Conservation (phyloP, 2,329 filamentous ascomycete species). For the Fusarium veterinarium region DNA sequence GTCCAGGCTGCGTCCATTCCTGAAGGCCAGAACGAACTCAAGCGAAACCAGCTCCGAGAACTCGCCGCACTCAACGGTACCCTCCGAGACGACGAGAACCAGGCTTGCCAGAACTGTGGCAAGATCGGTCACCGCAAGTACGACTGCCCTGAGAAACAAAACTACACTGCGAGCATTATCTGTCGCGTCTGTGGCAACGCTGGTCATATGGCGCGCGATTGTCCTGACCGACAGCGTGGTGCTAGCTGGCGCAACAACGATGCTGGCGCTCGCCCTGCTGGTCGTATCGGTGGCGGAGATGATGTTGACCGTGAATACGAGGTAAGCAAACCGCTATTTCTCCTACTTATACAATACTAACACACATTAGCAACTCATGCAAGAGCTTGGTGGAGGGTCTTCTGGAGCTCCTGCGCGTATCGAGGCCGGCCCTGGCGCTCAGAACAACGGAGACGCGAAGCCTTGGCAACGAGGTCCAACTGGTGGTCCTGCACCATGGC, state of each 20-base stretch:
- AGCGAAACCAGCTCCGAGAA: conserved; percentile 97
- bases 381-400: conserved; percentile 81
- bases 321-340: conserved; percentile 63
- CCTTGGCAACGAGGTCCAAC: conserved; percentile 92
- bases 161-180: conserved; percentile 99
- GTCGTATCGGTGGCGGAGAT: conserved; percentile 80
- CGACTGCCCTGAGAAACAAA: conserved; percentile 96
- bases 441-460: conserved; percentile 72
- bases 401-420: conserved; percentile 81
- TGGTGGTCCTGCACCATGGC: conserved; percentile 87
- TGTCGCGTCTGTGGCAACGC: conserved; percentile 98
- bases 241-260: conserved; percentile 90
- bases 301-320: conserved; percentile 95
- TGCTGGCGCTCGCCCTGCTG: conserved; percentile 65
- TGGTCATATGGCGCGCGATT: conserved; percentile 98
- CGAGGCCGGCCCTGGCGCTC: conserved; percentile 79
- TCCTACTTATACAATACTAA: conserved; percentile 53
- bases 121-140: conserved; percentile 99
- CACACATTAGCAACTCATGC: conserved; percentile 84
- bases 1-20: conserved; percentile 93
- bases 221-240: conserved; percentile 92
- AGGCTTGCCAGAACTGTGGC: conserved; percentile 98
- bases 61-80: conserved; percentile 98
- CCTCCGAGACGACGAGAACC: conserved; percentile 97
- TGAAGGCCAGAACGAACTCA: conserved; percentile 98